These are phyloP conservation scores for Acanthamoeba lenticulata DNA, from an alignment of 208 protist genomes.

Conservation along the genomic window DNA sequence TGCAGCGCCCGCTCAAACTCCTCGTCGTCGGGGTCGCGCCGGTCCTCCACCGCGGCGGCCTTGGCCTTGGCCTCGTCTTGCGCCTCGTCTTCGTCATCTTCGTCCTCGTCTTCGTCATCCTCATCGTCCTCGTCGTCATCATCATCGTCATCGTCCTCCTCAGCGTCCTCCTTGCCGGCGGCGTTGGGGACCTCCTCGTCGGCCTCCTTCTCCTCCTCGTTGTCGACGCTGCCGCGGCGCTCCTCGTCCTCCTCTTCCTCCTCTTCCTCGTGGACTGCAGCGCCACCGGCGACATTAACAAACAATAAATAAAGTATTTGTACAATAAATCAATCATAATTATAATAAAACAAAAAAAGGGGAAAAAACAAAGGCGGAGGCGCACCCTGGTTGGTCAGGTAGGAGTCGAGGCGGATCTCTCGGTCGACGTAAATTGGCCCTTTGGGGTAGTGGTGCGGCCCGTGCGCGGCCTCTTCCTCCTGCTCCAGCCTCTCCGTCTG, in stretches of 20 bases:
- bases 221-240: background rate
- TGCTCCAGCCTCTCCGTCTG: slow-evolving; percentile 51
- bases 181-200: background rate
- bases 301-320: background rate
- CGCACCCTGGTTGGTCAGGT: slow-evolving; percentile 61
- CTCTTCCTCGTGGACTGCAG: slow-evolving; percentile 14
- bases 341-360: too few species aligned
- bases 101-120: background rate
- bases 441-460: slow-evolving; percentile 46
- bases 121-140: slow-evolving; percentile 30
- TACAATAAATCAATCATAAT: too few species aligned
- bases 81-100: slow-evolving; percentile 64
- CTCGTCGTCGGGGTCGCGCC: slow-evolving; percentile 43
- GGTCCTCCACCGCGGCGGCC: slow-evolving; percentile 14
- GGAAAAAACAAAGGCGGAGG: background rate
- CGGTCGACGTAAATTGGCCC: slow-evolving; percentile 15
- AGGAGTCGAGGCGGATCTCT: slow-evolving; percentile 54
- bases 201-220: slow-evolving; percentile 41
- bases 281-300: background rate
- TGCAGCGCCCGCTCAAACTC: slow-evolving; percentile 68
- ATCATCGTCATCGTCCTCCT: slow-evolving; percentile 21
- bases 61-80: slow-evolving; percentile 68
- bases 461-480: slow-evolving; percentile 9
- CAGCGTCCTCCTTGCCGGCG: slow-evolving; percentile 3
- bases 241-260: background rate